phyloP scores from a whole-genome alignment of 192 early-diverging fungal genomes.

The Entomortierella lignicola region DNA sequence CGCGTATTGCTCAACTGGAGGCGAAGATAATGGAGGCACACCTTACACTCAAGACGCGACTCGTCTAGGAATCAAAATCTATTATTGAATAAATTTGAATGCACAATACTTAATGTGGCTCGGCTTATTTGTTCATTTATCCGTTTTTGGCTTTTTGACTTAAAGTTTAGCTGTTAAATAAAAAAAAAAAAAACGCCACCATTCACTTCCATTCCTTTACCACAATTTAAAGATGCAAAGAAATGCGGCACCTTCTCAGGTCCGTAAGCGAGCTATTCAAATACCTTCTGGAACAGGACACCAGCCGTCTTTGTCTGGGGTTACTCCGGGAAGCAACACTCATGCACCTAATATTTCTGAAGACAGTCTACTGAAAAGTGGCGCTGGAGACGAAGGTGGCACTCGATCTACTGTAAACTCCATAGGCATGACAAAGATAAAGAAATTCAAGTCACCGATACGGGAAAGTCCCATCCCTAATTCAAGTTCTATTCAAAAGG shows the following conservation, averaged over 20 bases:
- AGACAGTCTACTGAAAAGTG: not conserved
- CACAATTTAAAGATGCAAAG: constrained; percentile 10
- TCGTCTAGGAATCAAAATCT: not conserved
- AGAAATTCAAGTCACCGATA: constrained; percentile 17
- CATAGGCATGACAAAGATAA: not conserved
- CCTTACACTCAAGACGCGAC: constrained; percentile 28
- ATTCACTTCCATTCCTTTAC: not conserved
- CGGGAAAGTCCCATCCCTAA: not conserved
- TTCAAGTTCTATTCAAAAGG: too few relatives aligned
- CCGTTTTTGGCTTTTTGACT: not conserved
- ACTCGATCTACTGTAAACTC: not conserved
- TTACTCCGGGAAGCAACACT: not conserved
- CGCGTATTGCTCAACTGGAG: constrained; percentile 53
- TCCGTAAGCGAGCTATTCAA: constrained; percentile 1
- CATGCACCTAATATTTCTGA: not conserved
- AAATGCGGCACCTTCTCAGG: constrained; percentile 22
- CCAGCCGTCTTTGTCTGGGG: not conserved
- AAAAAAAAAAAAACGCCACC: constrained; percentile 1
- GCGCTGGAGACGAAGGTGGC: not conserved
- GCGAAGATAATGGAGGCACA: constrained; percentile 54
- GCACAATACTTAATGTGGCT: not conserved
- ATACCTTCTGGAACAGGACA: not conserved
- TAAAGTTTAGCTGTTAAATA: too few relatives aligned
- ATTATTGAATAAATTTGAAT: not conserved
- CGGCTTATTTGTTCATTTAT: not conserved